phyloP scores from a whole-genome alignment of 257 asterid species.

The Capsicum chinense region DNA sequence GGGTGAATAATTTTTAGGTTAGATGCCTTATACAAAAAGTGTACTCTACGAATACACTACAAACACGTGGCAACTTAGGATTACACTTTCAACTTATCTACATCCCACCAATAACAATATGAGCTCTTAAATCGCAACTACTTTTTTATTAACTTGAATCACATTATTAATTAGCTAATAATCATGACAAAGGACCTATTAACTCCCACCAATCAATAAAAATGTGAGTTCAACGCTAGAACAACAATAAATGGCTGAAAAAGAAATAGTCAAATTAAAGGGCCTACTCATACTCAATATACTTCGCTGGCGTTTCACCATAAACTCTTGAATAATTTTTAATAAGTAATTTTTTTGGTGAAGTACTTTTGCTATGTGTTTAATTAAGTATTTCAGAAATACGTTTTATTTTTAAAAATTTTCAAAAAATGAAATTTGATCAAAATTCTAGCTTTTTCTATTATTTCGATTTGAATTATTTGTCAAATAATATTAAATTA shows the following conservation, averaged over 20 bases:
- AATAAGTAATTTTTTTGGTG: no score
- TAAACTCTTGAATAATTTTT: no score
- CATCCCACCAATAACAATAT: constrained; percentile 23
- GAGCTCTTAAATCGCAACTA: background rate
- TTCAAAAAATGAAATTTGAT: no score
- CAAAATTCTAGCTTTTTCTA: no score
- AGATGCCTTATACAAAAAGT: constrained; percentile 21
- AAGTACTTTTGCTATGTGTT: no score
- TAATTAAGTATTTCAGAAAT: no score
- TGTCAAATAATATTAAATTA: no score
- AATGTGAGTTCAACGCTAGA: background rate
- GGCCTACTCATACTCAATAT: background rate
- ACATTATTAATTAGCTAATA: background rate
- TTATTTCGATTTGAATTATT: no score
- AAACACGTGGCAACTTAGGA: constrained; percentile 2
- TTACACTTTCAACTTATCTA: background rate
- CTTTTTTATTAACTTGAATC: background rate
- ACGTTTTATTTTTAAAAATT: no score
- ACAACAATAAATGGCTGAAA: background rate
- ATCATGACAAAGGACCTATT: background rate
- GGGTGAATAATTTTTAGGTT: background rate
- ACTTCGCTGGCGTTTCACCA: no score
- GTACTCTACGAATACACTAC: constrained; percentile 21
- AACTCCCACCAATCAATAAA: background rate
- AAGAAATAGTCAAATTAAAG: constrained; percentile 1